Evolutionary conservation across 176 grass and related monocot genomes (phyloP), one percentile per base, ranked within the genome.

Genomic region (Bothriochloa decipiens): DNA sequence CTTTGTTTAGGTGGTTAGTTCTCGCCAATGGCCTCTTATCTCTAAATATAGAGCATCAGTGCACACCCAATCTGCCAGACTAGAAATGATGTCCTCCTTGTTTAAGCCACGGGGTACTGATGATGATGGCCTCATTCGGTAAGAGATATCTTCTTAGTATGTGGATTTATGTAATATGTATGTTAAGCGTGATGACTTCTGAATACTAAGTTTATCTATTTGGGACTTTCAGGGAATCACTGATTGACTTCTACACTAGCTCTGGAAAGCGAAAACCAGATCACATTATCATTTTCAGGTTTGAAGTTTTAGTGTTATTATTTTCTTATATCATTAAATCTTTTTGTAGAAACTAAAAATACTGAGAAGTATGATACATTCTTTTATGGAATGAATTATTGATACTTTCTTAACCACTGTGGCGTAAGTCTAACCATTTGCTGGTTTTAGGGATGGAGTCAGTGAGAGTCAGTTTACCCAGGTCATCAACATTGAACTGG

Each of bases 191-290:
- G 4, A 13, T 11, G 7, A 8, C n/a, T 71, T 77, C 20, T 12
- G 14, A 32, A 82, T 67, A 28, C 1, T 8, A 37, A 78, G 35
- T 41, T 68, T 52, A 69, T 69, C 61, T 22, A 37, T 10, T 72
- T 63, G 22, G 13, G 20, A 46, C 29, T 86, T 87, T 7, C 82
- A 95, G 96, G 82, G 96, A 98, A 73, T 72, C 92, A 52, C 53
- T 98, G 78, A 43, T 98, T 8, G 96, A 98, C 75, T 98, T 95
- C 27, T 95, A 98, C 64, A 92, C 87, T 37, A 98, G 96, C 81
- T 98, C 96, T 25, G 89, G 83, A 22, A 95, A 98, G 26, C 81
- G 85, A 11, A 98, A 95, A 33, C 96, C 96, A 13, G 91, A 98
- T 18, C 89, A 98, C 3, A 29, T 98, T 17, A 87, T 98, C 26